Evolutionary conservation across 2,329 filamentous ascomycete genomes (phyloP).

Genomic region (Aspergillus bombycis): DNA sequence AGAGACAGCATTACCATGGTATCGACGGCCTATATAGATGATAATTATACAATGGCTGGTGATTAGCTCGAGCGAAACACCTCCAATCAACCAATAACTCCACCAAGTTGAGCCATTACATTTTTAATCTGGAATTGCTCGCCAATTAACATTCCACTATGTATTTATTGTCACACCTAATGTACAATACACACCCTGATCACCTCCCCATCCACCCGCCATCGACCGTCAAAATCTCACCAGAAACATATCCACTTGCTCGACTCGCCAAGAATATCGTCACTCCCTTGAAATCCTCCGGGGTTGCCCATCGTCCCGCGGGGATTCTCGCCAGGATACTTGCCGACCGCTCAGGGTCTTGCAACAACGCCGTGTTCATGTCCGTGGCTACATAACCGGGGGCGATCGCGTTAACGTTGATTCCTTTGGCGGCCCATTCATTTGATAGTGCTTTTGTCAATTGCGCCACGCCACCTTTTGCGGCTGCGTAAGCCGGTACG

Average conservation of each 20-base stretch:
- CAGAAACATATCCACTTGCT: constrained; percentile 77
- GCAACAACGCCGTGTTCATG: constrained; percentile 83
- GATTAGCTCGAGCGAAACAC: background rate
- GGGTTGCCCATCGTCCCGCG: constrained; percentile 77
- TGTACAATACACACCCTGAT: background rate
- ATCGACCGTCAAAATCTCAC: constrained; percentile 80
- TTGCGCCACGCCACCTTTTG: constrained; percentile 83
- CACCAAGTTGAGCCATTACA: background rate
- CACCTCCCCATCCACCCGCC: constrained; percentile 58
- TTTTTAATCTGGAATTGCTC: background rate
- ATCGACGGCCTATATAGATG: background rate
- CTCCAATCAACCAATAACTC: background rate
- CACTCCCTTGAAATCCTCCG: constrained; percentile 85
- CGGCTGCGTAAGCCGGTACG: constrained; percentile 83
- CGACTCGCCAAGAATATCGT: constrained; percentile 75
- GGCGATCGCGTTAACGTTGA: constrained; percentile 86
- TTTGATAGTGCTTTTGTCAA: constrained; percentile 84
- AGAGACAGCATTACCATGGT: background rate
- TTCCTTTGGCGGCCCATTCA: constrained; percentile 78
- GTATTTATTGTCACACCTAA: background rate
- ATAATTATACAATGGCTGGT: background rate
- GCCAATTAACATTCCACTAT: background rate
- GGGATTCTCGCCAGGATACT: constrained; percentile 81
- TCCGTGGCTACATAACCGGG: constrained; percentile 89
- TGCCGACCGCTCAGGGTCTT: constrained; percentile 67